Base-by-base conservation (phyloP, 78 protist genomes). In the Tieghemostelium lacteum region DNA sequence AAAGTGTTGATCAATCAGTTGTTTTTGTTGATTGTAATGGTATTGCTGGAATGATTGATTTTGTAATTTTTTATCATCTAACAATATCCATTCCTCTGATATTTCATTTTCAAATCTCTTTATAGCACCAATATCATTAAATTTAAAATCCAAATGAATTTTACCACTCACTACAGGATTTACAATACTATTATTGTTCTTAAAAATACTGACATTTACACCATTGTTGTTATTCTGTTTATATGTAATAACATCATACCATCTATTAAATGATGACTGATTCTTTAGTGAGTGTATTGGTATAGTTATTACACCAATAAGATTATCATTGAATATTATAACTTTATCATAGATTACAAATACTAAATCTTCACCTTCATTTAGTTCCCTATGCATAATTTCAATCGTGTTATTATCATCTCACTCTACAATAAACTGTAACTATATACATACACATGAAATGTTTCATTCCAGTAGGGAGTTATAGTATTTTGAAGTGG, bases 341-440 rank as follows among this genome's bases (percentile, higher is more conserved):
- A 66, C 88, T 55, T 55, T 78, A 78, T 78, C 88, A 71, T 65
- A 78, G 28, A 78, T 67, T 16, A 19, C 24, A 20, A 78, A 78
- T 26, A 19, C 36, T 24, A 75, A 19, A 19, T 6, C 36, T n/a
- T 40, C 73, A 14, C 33, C 55, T 20, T 31, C 49, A 36, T 70
- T 50, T n/a, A 70, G 31, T 67, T 78, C 50, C 12, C 73, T 78
- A 26, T 22, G 22, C 7, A 33, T 40, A 16, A 42, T 39, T 42
- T 26, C 0, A 7, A 37, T 16, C 45, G 28, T 50, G 17, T 8
- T 42, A 42, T 1, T 29, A 45, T 64, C 4, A 14, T 19, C 40
- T 1, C 42, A 40, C n/a, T 31, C 17, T 60, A 37, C 20, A 37
- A 5, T 0, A 22, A 63, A 20, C 12, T 33, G 0, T 31, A 12